These are phyloP conservation scores for Alternaria arborescens DNA, from an alignment of 2,329 filamentous ascomycete genomes.

Conservation along the genomic window DNA sequence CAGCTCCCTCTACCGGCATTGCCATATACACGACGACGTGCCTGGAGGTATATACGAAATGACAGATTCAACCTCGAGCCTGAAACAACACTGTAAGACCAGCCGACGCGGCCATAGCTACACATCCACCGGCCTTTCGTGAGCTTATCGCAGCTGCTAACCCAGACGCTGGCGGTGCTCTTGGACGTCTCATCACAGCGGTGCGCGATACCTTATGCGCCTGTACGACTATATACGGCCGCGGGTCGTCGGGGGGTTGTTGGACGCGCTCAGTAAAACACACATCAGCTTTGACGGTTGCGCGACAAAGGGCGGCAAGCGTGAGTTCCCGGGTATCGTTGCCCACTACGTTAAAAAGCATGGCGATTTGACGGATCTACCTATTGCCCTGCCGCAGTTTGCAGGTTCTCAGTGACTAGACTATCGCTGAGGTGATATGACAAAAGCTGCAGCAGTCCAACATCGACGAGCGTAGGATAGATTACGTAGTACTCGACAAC, in stretches of 20 bases:
- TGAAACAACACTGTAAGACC: accelerated
- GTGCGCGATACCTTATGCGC: neutral
- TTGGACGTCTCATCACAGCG: neutral
- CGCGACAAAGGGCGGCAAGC: conserved; percentile 14
- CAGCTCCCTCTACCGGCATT: accelerated
- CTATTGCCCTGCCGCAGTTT: conserved; percentile 14
- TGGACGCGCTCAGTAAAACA: neutral
- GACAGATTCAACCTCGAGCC: no score
- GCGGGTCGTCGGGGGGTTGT: neutral
- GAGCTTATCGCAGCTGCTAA: neutral
- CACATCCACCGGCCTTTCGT: neutral
- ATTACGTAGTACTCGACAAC: neutral
- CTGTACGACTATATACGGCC: neutral
- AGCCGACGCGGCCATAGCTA: no score
- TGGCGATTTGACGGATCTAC: conserved; percentile 3
- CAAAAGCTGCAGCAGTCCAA: neutral
- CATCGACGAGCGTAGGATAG: neutral
- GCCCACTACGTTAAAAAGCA: conserved; percentile 2
- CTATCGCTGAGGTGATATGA: conserved; percentile 3
- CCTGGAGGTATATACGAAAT: no score
- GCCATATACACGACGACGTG: no score
- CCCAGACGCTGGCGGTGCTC: neutral
- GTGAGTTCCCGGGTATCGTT: conserved; percentile 9
- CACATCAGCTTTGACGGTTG: conserved; percentile 1
- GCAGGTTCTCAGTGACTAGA: conserved; percentile 7